Conservation (phyloP, 2,329 filamentous ascomycete genomes). For the Colletotrichum lupini region DNA sequence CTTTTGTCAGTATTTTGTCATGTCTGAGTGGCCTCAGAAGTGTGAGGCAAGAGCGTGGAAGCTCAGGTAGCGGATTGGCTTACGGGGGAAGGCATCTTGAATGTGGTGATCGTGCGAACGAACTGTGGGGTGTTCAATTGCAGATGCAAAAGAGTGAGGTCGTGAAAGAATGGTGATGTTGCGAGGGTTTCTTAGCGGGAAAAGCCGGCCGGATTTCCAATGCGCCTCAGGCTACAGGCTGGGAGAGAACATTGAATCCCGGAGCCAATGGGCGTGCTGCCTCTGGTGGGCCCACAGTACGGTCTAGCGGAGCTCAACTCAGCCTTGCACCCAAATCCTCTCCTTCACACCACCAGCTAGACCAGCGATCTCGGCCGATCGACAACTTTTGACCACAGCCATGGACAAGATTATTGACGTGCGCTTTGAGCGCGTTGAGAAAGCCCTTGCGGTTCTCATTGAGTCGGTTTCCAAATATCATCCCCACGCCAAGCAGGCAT, state of each 20-base stretch:
- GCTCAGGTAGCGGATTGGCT: constrained; percentile 33
- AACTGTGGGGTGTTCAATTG: constrained; percentile 49
- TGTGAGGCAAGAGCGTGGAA: too few relatives aligned
- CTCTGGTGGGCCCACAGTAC: not conserved
- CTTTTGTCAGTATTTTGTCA: not conserved
- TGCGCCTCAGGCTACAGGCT: constrained; percentile 35
- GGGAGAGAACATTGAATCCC: constrained; percentile 8
- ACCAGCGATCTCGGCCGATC: not conserved
- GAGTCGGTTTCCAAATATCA: constrained; percentile 87
- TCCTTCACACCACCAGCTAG: constrained; percentile 7
- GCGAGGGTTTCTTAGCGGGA: constrained; percentile 37
- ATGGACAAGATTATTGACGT: constrained; percentile 74
- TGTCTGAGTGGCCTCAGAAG: not conserved
- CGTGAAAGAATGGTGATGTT: constrained; percentile 32
- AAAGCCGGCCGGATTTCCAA: constrained; percentile 37
- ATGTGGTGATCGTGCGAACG: constrained; percentile 43
- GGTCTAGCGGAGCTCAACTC: constrained; percentile 14
- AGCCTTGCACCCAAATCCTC: constrained; percentile 22
- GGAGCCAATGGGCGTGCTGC: constrained; percentile 22
- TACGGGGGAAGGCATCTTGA: constrained; percentile 56
- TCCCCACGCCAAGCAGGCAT: constrained; percentile 74
- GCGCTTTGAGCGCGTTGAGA: constrained; percentile 75
- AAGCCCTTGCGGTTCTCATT: constrained; percentile 74
- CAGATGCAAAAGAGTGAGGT: constrained; percentile 38
- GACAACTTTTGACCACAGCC: not conserved